Conservation (phyloP, 164 flowering plant species). For the Vitis riparia region DNA sequence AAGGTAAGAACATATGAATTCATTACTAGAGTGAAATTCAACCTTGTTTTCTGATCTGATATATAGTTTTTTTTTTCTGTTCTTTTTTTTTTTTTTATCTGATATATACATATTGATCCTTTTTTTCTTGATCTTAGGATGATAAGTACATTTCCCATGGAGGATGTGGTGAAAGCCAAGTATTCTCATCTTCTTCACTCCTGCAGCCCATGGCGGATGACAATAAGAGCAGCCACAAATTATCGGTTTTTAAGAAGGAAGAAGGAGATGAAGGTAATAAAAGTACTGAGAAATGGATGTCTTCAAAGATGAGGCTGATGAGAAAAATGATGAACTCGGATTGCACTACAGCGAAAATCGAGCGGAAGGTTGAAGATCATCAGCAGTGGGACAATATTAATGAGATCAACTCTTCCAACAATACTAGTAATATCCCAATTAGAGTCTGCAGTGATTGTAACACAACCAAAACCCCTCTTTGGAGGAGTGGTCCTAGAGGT, state of each 20-base stretch:
- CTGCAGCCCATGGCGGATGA: not conserved
- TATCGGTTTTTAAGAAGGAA: not conserved
- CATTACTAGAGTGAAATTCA: too few species aligned
- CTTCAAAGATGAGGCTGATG: conserved; percentile 41
- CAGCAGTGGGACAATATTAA: not conserved
- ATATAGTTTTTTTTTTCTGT: not conserved
- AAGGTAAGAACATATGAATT: conserved; percentile 4
- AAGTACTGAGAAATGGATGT: conserved; percentile 27
- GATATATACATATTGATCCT: too few species aligned
- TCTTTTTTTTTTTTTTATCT: not conserved
- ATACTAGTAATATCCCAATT: conserved; percentile 9
- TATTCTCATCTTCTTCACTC: conserved; percentile 4
- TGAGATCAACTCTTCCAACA: conserved; percentile 3
- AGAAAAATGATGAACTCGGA: conserved; percentile 23
- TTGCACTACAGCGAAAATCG: not conserved
- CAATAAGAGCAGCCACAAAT: not conserved
- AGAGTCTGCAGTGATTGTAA: conserved; percentile 46
- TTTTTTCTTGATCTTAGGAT: conserved; percentile 3
- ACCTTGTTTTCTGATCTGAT: too few species aligned
- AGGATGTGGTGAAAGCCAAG: conserved; percentile 8
- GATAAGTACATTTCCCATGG: not conserved
- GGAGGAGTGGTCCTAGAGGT: conserved; percentile 46
- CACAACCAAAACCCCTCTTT: conserved; percentile 52
- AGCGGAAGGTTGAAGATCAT: conserved; percentile 5
- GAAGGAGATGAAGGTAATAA: not conserved